Base-by-base conservation (phyloP, 78 protist species). In the Dictyostelium brefeldianum region DNA sequence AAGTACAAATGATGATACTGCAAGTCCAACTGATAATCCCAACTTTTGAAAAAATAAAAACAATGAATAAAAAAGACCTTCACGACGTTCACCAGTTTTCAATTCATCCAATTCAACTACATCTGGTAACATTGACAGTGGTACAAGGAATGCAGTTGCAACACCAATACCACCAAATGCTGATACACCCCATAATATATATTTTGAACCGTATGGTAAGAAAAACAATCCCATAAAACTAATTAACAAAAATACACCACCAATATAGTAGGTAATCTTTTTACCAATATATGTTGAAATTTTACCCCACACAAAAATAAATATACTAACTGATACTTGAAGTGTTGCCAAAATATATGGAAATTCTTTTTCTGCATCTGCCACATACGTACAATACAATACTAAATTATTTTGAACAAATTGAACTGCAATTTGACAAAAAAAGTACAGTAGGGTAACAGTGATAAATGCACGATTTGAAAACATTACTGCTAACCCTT, bases 71-170 rank as follows among this genome's bases (percentile, higher is more conserved):
- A 92, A 92, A 12, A 92, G 7, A 80, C 95, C 95, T 78, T 92
- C 95, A 51, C 95, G 70, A 78, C 95, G 90, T 22, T 78, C 87
- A 11, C 95, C 95, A 54, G 91, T 92, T 78, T 83, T 83, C 4
- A 92, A 81, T 46, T 92, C 95, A 43, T 92, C 95, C 54, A 92
- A 41, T 43, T 92, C 95, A 0, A 92, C 79, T 0, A 81, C 90
- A 83, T 92, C 95, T 9, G 95, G 95, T 20, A 92, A 77, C 95
- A 92, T 92, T 5, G 91, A 71, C 80, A 81, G 48, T 75, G 95
- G 95, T 0, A 81, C 41, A 15, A 92, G 8, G 18, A 92, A 92
- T 12, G 92, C 95, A 18, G 65, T 90, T 0, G 92, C 22, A 0
- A 92, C 90, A 57, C 95, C 95, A 17, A 92, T 74, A 47, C 90